A percentile compares a stretch with the other conserved stretches of the same genome.
phyloP scores from a whole-genome alignment of 1,284 basidiomycete species.

The Cryptococcus depauperatus region DNA sequence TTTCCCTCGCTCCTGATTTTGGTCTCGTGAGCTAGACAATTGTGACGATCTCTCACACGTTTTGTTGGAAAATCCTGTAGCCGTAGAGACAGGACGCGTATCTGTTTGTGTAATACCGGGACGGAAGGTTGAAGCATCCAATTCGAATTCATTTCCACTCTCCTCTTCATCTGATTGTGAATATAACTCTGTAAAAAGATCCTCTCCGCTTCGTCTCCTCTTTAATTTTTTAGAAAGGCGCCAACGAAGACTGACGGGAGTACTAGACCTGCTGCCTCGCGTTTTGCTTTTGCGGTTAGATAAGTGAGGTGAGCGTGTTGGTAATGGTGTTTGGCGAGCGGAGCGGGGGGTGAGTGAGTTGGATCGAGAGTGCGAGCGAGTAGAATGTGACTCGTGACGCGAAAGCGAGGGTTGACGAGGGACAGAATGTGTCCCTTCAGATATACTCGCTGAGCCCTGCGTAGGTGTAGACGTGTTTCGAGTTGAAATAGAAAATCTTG shows the following conservation, averaged over 20 bases:
- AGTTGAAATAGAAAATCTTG: conserved; percentile 1
- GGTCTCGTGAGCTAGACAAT: not conserved
- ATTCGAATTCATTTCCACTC: not conserved
- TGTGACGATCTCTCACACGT: no score
- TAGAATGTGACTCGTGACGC: no score
- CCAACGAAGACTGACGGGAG: not conserved
- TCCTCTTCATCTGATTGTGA: conserved; percentile 1
- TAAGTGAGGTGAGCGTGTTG: no score
- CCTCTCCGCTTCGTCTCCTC: conserved; percentile 11
- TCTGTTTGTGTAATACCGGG: not conserved
- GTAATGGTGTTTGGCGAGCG: not conserved
- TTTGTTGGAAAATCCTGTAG: no score
- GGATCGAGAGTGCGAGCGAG: no score
- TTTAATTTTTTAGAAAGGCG: conserved; percentile 1
- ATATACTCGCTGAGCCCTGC: no score
- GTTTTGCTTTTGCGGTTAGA: not conserved
- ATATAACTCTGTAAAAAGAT: conserved; percentile 15
- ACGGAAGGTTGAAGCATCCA: not conserved
- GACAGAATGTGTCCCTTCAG: no score
- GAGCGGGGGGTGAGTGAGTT: not conserved
- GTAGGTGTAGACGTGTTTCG: not conserved
- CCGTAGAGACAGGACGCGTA: no score
- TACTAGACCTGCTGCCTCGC: no score
- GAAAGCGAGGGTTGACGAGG: no score
- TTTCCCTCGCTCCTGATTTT: not conserved